phyloP scores from a whole-genome alignment of 1,284 basidiomycete genomes.

The Rhodotorula sp. region DNA sequence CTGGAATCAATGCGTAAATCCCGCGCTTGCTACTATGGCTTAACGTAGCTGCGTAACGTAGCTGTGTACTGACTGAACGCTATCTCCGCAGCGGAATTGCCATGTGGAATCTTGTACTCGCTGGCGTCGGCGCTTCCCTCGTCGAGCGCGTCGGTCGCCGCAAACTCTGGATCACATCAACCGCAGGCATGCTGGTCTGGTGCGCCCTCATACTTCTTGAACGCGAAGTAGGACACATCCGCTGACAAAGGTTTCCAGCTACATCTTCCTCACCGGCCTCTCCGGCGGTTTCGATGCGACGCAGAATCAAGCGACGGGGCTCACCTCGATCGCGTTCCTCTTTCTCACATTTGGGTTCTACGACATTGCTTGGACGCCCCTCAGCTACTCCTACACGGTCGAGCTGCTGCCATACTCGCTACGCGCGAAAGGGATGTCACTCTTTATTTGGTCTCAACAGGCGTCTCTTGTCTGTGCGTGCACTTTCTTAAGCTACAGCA shows the following conservation, averaged over 20 bases:
- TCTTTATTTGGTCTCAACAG: constrained; percentile 62
- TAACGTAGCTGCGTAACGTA: no score
- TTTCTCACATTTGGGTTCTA: constrained; percentile 63
- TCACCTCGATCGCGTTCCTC: constrained; percentile 72
- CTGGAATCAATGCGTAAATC: constrained; percentile 57
- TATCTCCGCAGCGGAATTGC: constrained; percentile 57
- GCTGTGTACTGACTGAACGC: no score
- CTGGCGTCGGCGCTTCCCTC: constrained; percentile 58
- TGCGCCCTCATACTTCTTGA: constrained; percentile 61
- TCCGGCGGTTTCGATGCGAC: constrained; percentile 56
- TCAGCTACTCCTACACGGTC: constrained; percentile 65
- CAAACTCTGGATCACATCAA: constrained; percentile 64
- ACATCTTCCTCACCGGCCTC: constrained; percentile 48
- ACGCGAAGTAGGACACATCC: no score
- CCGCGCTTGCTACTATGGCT: no score
- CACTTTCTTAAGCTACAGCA: no score
- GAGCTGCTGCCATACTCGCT: constrained; percentile 14
- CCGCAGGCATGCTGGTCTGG: constrained; percentile 62
- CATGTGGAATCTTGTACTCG: constrained; percentile 61
- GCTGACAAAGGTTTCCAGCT: no score
- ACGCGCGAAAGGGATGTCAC: constrained; percentile 69
- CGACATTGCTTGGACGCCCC: constrained; percentile 55
- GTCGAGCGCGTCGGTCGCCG: constrained; percentile 61
- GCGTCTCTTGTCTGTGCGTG: constrained; percentile 58
- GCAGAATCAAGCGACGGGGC: constrained; percentile 52